phyloP scores from a whole-genome alignment of 2,329 filamentous ascomycete species.

The Fusarium sambucinum region DNA sequence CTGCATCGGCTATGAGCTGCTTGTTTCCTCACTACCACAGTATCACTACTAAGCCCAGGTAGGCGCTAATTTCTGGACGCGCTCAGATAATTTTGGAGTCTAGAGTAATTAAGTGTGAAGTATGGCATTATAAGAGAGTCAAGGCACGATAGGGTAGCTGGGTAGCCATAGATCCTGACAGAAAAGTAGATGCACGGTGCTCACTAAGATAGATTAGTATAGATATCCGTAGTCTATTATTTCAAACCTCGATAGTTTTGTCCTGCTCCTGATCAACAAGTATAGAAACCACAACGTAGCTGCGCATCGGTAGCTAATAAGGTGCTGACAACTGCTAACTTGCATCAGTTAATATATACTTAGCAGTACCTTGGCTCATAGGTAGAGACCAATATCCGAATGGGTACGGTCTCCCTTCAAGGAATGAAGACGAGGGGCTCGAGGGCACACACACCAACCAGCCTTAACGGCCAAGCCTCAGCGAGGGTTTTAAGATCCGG shows the following conservation, averaged over 20 bases:
- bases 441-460: conserved; percentile 16
- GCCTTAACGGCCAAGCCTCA: conserved; percentile 36
- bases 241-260: not conserved
- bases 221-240: too few species aligned
- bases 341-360: not conserved
- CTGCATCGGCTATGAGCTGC: not conserved
- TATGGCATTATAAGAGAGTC: conserved; percentile 34
- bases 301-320: conserved; percentile 17
- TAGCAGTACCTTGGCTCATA: not conserved
- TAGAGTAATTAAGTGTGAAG: conserved; percentile 33
- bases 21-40: too few species aligned
- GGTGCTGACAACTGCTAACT: conserved; percentile 34
- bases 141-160: conserved; percentile 5
- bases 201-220: not conserved
- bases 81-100: not conserved
- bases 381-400: not conserved
- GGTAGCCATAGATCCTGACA: not conserved
- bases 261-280: not conserved
- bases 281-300: not conserved
- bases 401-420: not conserved
- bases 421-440: conserved; percentile 9
- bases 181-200: not conserved
- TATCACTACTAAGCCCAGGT: too few species aligned
- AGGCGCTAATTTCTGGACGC: not conserved
- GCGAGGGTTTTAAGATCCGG: conserved; percentile 9